Conservation (phyloP, 2,329 filamentous ascomycete genomes). For the Aspergillus intermedius region DNA sequence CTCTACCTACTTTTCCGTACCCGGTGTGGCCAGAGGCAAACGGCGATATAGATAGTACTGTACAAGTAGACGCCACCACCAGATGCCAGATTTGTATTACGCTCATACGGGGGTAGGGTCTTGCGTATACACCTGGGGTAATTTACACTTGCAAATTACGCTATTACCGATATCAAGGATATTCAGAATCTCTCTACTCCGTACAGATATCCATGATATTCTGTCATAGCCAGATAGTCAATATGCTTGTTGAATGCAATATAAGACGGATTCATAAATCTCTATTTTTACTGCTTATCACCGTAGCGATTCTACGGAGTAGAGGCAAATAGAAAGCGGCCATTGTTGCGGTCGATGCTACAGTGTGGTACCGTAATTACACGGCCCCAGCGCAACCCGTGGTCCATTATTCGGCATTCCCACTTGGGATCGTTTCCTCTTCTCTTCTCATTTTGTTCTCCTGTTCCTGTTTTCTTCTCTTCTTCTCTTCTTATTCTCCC, state of each 20-base stretch:
- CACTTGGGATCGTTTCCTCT: slow-evolving; percentile 8
- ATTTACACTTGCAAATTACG: too few species aligned
- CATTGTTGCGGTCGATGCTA: not conserved
- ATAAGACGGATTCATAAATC: too few species aligned
- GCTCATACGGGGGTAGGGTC: too few species aligned
- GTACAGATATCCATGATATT: not conserved
- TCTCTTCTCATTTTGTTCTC: not conserved
- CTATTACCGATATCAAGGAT: too few species aligned
- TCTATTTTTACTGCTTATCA: too few species aligned
- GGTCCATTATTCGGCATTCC: slow-evolving; percentile 16
- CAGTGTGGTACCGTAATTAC: not conserved
- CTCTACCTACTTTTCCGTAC: too few species aligned
- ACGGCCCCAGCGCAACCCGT: slow-evolving; percentile 14
- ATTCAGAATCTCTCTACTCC: too few species aligned
- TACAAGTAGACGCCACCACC: not conserved
- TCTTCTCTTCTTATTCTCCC: slow-evolving; percentile 10
- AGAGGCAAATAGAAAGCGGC: not conserved
- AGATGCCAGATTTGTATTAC: too few species aligned
- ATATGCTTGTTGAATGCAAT: too few species aligned
- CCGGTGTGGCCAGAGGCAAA: too few species aligned
- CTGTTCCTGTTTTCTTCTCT: slow-evolving; percentile 3
- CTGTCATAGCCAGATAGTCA: not conserved
- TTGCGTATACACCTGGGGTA: too few species aligned
- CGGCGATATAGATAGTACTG: not conserved
- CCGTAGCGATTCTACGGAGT: too few species aligned